These are phyloP conservation scores for Citrullus mucosospermus DNA, from an alignment of 306 rosid species.

Conservation along the genomic window DNA sequence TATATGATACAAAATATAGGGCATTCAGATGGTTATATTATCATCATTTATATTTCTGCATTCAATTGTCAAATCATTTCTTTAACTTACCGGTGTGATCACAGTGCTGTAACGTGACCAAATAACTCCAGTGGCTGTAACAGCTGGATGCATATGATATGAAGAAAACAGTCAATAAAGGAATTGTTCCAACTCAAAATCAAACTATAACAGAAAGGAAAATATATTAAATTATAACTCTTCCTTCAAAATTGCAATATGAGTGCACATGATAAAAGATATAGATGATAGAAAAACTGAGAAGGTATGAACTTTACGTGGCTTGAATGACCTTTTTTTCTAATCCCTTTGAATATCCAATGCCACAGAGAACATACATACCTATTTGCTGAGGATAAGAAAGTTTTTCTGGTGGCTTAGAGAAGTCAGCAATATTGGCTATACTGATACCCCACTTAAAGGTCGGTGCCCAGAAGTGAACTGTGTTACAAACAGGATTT, in stretches of 20 bases:
- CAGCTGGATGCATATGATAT: conserved; percentile 39
- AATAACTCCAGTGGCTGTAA: conserved; percentile 66
- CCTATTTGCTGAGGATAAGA: conserved; percentile 96
- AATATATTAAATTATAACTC: neutral
- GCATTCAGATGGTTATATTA: neutral
- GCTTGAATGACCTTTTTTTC: neutral
- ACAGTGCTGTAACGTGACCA: conserved; percentile 98
- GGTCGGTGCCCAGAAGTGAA: conserved; percentile 99
- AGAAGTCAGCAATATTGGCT: conserved; percentile 82
- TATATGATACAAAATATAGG: neutral
- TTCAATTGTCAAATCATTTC: neutral
- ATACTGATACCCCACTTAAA: conserved; percentile 97
- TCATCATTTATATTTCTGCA: neutral
- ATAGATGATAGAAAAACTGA: neutral
- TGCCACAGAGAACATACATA: conserved; percentile 20
- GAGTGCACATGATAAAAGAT: neutral
- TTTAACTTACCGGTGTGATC: conserved; percentile 69
- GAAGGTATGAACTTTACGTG: neutral
- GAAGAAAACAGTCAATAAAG: conserved; percentile 7
- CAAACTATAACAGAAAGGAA: neutral
- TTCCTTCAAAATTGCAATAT: neutral
- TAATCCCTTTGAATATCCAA: neutral
- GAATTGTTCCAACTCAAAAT: neutral
- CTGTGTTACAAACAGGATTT: conserved; percentile 26
- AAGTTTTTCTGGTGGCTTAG: conserved; percentile 82